Base-by-base conservation (phyloP, 2,329 filamentous ascomycete species). In the Hirsutella thompsonii region DNA sequence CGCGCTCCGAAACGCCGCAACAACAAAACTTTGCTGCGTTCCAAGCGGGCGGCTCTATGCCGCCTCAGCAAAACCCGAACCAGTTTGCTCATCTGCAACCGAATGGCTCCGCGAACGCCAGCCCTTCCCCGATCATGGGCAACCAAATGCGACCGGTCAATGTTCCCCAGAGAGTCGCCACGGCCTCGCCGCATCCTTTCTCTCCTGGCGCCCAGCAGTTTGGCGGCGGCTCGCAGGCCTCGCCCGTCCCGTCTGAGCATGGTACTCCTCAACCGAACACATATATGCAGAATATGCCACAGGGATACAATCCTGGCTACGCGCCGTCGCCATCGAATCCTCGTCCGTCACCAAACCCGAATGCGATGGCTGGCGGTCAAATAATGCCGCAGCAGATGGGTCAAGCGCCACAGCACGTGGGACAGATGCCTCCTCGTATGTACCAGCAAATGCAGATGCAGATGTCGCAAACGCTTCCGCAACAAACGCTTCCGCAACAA, bases 1-100 rank as follows among this genome's bases (percentile, higher is more conserved):
- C 90, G 63, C 85, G 90, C 62, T 90, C 90, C 52, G 89, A 94
- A 58, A 96, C 90, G 23, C 90, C 90, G 28, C 84, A 87, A 54
- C 85, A 90, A 56, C 74, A 79, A 47, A 72, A 74, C 40, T 89
- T 81, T 52, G 69, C 80, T 21, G 78, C 77, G 49, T 90, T 81
- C 59, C 83, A 81, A 56, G 73, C 70, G 45, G 75, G 74, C 52
- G 66, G 74, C 53, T 66, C 68, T 47, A 79, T 80, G 59, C 19
- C 30, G 28, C 69, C 70, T 38, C 74, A 72, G 53, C 76, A 75
- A 55, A 75, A 74, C 48, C 73, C 77, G 39, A 66, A 68, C 34
- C 81, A 82, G 55, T 94, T 90, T 57, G 79, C 86, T 46, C 89
- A 94, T 63, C 73, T 94, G 42, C 83, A 87, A 54, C 77, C 83